Conservation (phyloP, 768 basidiomycete species). For the Russula sp. region DNA sequence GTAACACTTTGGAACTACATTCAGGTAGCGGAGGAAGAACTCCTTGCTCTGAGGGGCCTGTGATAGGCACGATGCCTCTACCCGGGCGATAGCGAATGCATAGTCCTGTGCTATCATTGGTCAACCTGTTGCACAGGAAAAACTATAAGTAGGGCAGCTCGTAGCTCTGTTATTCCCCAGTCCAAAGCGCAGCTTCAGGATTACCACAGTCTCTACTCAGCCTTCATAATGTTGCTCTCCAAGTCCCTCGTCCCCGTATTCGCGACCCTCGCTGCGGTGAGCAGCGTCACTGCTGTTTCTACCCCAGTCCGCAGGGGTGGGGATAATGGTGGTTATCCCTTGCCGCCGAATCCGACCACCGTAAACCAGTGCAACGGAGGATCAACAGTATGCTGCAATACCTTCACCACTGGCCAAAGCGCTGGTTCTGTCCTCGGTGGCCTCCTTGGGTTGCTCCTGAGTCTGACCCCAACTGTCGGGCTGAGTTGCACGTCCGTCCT, state of each 20-base stretch:
- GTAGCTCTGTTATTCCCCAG: not conserved
- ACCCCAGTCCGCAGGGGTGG: no score
- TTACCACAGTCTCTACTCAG: not conserved
- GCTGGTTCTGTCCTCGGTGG: rapidly evolving
- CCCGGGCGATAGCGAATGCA: no score
- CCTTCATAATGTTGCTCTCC: conserved; percentile 2
- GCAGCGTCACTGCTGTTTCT: not conserved
- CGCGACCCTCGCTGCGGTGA: not conserved
- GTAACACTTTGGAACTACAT: no score
- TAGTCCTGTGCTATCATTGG: no score
- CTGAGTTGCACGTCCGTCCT: not conserved
- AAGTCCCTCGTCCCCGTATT: not conserved
- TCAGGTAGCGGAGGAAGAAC: no score
- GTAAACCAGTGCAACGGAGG: not conserved
- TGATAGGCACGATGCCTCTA: no score
- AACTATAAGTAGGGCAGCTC: not conserved
- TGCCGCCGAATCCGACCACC: not conserved
- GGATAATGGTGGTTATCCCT: not conserved
- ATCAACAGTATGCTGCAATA: not conserved
- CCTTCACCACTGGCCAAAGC: not conserved
- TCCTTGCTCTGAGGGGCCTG: no score
- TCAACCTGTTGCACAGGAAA: no score
- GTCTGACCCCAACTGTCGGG: not conserved
- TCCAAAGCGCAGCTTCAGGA: conserved; percentile 2
- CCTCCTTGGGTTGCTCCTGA: not conserved